phyloP scores from a whole-genome alignment of 1,284 basidiomycete species.

The Lentinula novae-zelandiae region DNA sequence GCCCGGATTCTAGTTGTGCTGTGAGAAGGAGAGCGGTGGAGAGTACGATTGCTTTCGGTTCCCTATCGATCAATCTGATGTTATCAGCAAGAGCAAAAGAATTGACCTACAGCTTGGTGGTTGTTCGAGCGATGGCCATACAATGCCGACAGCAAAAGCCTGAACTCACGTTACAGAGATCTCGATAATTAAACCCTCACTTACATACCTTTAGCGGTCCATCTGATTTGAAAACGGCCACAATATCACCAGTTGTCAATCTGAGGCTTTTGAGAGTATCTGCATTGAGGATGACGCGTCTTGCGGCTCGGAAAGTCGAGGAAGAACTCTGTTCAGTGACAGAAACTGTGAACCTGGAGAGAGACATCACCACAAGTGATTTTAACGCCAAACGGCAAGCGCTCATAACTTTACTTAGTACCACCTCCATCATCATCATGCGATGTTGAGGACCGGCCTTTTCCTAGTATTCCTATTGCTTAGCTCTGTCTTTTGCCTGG shows the following conservation, averaged over 20 bases:
- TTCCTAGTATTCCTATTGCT: background rate
- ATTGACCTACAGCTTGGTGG: conserved; percentile 48
- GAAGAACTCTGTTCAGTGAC: conserved; percentile 32
- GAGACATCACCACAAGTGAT: conserved; percentile 24
- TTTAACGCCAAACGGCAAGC: background rate
- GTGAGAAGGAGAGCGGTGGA: conserved; percentile 59
- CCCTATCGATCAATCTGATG: conserved; percentile 15
- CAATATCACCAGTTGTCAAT: conserved; percentile 66
- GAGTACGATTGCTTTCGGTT: conserved; percentile 44
- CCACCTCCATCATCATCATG: background rate
- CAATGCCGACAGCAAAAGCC: conserved; percentile 61
- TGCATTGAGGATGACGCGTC: conserved; percentile 64
- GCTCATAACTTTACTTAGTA: background rate
- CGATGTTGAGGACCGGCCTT: conserved; percentile 1
- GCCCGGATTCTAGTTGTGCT: conserved; percentile 45
- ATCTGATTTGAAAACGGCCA: conserved; percentile 48
- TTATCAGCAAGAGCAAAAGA: conserved; percentile 8
- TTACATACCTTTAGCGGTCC: conserved; percentile 16
- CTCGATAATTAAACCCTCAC: background rate
- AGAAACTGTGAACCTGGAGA: conserved; percentile 42
- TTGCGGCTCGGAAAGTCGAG: conserved; percentile 44
- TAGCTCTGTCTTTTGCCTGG: background rate
- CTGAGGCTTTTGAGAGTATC: conserved; percentile 62
- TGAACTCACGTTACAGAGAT: conserved; percentile 30
- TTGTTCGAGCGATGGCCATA: conserved; percentile 67